Evolutionary conservation across 2,329 filamentous ascomycete species (phyloP), one percentile per base, ranked within the genome.

Genomic region (Apiospora malaysiana): DNA sequence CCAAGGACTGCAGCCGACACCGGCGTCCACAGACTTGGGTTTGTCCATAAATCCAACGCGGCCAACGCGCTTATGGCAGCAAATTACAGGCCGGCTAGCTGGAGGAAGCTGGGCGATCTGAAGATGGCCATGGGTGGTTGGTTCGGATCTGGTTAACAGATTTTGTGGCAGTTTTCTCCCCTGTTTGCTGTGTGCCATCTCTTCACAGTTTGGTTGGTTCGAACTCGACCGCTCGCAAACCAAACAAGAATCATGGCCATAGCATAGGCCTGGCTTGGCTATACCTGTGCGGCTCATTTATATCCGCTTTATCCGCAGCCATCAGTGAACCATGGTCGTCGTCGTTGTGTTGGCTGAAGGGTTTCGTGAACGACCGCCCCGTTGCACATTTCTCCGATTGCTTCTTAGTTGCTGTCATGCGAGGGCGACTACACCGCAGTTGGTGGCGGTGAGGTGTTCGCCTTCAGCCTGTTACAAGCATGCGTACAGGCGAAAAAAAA

Each of bases 1-100:
- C 2, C 42, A 18, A 45, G 12, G 12, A 16, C 42, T 16, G 32
- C 80, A 81, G 40, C 76, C 80, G 40, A 83, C 82, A 25, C 85
- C 84, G 70, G 71, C 85, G 27, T 83, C 81, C 77, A 79, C 82
- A 82, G 82, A 77, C 82, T 27, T 85, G 81, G 78, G 82, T 85
- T 71, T 81, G 71, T 80, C 82, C n/a, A 79, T 80, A 45, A 85
- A 82, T 72, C 84, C 83, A 14, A 40, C 21, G 81, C 80, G 18
- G 81, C 82, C 5, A 84, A 84, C 78, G 82, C 83, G 40, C 82
- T 84, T 27, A 81, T 84, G 66, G 80, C 80, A 63, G 82, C 83
- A 42, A 82, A 27, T 10, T 85, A 27, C 84, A 85, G 70, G 81
- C 82, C 40, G 80, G 85, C 70, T 82, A 81, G 76, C 70, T 82